phyloP scores from a whole-genome alignment of 257 asterid species.

The Leonotis leonurus region DNA sequence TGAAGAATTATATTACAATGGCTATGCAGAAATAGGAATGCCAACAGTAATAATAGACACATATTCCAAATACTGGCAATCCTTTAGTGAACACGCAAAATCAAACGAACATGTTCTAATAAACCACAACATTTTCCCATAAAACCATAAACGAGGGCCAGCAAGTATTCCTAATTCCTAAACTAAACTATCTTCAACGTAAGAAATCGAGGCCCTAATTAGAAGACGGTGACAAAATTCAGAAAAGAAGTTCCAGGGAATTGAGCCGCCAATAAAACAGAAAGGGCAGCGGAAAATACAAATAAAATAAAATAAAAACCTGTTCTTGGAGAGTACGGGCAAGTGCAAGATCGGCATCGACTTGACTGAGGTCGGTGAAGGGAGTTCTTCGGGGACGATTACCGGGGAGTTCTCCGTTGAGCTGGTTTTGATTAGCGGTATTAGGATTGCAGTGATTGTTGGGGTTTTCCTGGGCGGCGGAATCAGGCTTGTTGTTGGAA shows the following conservation, averaged over 20 bases:
- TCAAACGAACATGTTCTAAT: background rate
- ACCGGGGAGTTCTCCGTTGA: slow-evolving; percentile 19
- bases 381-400: slow-evolving; percentile 45
- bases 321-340: slow-evolving; percentile 91
- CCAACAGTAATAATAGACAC: background rate
- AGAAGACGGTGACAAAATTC: background rate
- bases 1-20: background rate
- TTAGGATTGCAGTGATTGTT: background rate
- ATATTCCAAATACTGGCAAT: no score
- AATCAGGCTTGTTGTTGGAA: slow-evolving; percentile 22
- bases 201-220: slow-evolving; percentile 1
- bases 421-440: background rate
- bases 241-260: background rate
- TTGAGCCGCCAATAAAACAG: background rate
- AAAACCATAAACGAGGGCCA: no score
- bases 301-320: slow-evolving; percentile 21
- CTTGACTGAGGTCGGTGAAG: slow-evolving; percentile 82
- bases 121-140: no score
- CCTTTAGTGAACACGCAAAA: no score
- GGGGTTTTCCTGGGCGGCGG: slow-evolving; percentile 27
- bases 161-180: no score
- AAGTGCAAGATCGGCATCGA: slow-evolving; percentile 83
- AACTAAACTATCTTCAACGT: background rate
- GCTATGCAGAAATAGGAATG: background rate
- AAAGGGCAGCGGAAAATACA: background rate